These are phyloP conservation scores for Oidiodendron maius DNA, from an alignment of 495 filamentous ascomycete species.

Conservation along the genomic window DNA sequence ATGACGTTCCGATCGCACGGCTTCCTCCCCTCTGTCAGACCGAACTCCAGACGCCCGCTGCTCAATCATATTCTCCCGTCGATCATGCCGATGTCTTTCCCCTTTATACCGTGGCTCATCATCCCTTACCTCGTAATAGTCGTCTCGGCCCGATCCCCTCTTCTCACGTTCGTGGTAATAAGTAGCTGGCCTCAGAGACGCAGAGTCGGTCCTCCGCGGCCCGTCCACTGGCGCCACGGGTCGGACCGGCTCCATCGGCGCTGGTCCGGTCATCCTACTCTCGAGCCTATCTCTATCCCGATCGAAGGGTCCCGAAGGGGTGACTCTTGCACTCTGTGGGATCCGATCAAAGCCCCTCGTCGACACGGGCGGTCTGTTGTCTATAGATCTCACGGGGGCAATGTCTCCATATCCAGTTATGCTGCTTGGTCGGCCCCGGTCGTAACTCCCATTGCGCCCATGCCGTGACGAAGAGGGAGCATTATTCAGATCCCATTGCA, in stretches of 20 bases:
- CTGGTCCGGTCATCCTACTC: slow-evolving; percentile 33
- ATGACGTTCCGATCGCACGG: slow-evolving; percentile 1
- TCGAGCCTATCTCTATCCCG: slow-evolving; percentile 34
- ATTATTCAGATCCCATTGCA: slow-evolving; percentile 56
- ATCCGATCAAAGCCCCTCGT: slow-evolving; percentile 59
- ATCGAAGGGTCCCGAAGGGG: slow-evolving; percentile 19
- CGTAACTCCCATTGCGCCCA: slow-evolving; percentile 43
- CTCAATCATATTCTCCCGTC: slow-evolving; percentile 21
- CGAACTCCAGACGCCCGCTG: slow-evolving; percentile 17
- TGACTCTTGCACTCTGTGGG: slow-evolving; percentile 22
- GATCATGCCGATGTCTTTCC: slow-evolving; percentile 11
- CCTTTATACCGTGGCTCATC: slow-evolving; percentile 12
- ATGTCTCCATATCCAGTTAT: slow-evolving; percentile 57
- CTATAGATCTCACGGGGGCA: slow-evolving; percentile 34
- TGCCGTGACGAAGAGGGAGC: slow-evolving; percentile 24
- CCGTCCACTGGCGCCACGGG: not conserved
- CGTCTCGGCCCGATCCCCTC: slow-evolving; percentile 13
- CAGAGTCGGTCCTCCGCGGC: slow-evolving; percentile 9
- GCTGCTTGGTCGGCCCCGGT: slow-evolving; percentile 52
- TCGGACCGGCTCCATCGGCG: slow-evolving; percentile 14
- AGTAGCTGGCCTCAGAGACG: slow-evolving; percentile 30
- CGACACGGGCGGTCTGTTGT: slow-evolving; percentile 53
- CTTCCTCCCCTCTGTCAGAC: slow-evolving; percentile 6
- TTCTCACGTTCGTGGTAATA: slow-evolving; percentile 38
- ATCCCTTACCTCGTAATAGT: slow-evolving; percentile 19